Evolutionary conservation across 2,329 filamentous ascomycete genomes (phyloP).

Genomic region (Phaeosphaeriaceae sp.): DNA sequence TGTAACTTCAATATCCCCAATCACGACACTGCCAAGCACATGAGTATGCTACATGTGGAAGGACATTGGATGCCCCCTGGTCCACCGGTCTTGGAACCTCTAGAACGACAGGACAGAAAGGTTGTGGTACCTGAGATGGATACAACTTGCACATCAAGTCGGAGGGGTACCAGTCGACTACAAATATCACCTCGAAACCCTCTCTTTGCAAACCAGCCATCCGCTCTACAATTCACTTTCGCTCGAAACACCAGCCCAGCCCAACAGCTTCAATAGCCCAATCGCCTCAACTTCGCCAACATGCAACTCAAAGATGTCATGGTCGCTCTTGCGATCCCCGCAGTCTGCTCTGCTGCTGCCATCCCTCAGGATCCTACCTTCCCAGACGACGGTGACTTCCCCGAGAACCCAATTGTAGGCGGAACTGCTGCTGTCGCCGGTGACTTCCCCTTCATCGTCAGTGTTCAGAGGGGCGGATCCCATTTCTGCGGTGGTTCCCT

Average conservation of each 20-base stretch:
- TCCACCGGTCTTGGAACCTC: constrained; percentile 22
- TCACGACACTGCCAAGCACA: background rate
- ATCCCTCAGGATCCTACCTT: constrained; percentile 25
- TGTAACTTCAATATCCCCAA: constrained; percentile 7
- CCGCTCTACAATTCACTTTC: constrained; percentile 16
- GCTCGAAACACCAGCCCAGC: constrained; percentile 10
- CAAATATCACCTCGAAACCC: constrained; percentile 18
- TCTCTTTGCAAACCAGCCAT: constrained; percentile 4
- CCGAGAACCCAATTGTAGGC: constrained; percentile 28
- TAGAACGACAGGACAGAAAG: constrained; percentile 16
- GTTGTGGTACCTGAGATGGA: constrained; percentile 8
- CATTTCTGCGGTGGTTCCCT: constrained; percentile 39
- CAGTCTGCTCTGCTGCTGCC: constrained; percentile 24
- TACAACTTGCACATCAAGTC: background rate
- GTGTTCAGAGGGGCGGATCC: constrained; percentile 23
- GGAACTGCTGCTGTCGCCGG: constrained; percentile 28
- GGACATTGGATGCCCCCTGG: constrained; percentile 19
- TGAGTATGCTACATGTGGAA: constrained; percentile 16
- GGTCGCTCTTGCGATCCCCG: constrained; percentile 30
- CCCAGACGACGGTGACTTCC: constrained; percentile 3
- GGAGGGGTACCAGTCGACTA: constrained; percentile 9
- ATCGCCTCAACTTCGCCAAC: constrained; percentile 15
- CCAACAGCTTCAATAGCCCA: background rate
- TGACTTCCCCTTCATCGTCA: constrained; percentile 40
- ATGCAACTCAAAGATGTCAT: constrained; percentile 33